phyloP scores from a whole-genome alignment of 129 eudicot species.

The Flaveria robusta region DNA sequence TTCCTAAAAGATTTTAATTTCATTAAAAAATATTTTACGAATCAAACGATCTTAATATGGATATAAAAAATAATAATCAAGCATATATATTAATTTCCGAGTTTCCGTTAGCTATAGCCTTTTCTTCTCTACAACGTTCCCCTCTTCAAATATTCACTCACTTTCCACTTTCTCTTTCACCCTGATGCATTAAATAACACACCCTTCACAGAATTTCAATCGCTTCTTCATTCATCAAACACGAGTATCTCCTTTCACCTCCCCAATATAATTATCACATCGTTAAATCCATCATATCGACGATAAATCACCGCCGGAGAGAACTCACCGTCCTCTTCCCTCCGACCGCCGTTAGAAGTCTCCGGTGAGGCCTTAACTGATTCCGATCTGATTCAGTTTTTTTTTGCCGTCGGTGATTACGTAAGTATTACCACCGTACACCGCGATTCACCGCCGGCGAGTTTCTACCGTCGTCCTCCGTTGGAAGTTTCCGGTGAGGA shows the following conservation, averaged over 20 bases:
- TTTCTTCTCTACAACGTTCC: constrained; percentile 8
- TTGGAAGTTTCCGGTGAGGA: constrained; percentile 7
- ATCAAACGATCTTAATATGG: no score
- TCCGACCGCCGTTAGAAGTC: constrained; percentile 14
- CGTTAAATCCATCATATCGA: neutral
- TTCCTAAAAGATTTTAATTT: no score
- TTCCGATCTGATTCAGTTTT: neutral
- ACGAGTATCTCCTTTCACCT: constrained; percentile 38
- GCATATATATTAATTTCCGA: neutral
- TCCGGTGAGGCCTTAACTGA: neutral
- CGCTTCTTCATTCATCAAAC: constrained; percentile 10
- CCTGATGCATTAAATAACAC: constrained; percentile 23
- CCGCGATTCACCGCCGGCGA: constrained; percentile 1
- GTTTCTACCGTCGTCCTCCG: neutral
- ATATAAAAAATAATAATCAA: no score
- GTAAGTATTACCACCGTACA: neutral
- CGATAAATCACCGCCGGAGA: constrained; percentile 3
- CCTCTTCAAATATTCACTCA: constrained; percentile 6
- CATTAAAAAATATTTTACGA: no score
- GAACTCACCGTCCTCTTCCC: neutral
- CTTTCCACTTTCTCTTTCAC: constrained; percentile 25
- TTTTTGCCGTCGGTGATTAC: no score
- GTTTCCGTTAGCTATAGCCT: neutral
- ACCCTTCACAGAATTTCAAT: constrained; percentile 14
- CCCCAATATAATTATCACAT: constrained; percentile 12